phyloP scores from a whole-genome alignment of 1,284 basidiomycete species.

The Melampsora abietis-canadensis region DNA sequence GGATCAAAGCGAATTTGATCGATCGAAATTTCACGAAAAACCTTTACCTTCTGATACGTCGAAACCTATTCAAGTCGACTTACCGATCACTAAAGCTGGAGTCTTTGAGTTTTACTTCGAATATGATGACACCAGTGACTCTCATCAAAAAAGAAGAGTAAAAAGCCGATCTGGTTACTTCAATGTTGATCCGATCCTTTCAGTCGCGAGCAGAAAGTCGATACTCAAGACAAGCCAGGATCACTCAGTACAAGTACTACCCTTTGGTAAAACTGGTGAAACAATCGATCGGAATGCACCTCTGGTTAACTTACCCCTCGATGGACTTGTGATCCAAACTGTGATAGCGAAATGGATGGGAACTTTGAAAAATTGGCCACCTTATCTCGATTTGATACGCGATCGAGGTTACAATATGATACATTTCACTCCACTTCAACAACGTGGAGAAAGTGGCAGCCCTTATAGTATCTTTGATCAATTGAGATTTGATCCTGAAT shows the following conservation, averaged over 20 bases:
- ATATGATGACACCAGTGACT: conserved; percentile 63
- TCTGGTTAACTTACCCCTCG: conserved; percentile 68
- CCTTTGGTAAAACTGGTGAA: conserved; percentile 51
- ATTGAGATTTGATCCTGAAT: conserved; percentile 69
- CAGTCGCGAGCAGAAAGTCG: conserved; percentile 65
- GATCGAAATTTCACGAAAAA: conserved; percentile 71
- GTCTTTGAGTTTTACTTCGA: conserved; percentile 91
- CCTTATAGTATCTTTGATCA: conserved; percentile 90
- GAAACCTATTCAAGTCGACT: conserved; percentile 83
- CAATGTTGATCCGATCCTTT: conserved; percentile 86
- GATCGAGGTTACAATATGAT: conserved; percentile 82
- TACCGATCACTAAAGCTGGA: conserved; percentile 89
- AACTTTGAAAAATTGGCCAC: conserved; percentile 68
- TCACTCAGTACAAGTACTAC: conserved; percentile 58
- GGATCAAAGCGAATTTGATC: conserved; percentile 77
- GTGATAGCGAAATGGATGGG: conserved; percentile 98
- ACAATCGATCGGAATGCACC: conserved; percentile 59
- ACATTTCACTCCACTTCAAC: conserved; percentile 88
- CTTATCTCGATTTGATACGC: conserved; percentile 73
- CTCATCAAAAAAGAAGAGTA: conserved; percentile 59
- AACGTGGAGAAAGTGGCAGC: conserved; percentile 77
- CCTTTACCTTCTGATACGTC: conserved; percentile 75
- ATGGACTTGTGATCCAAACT: conserved; percentile 79
- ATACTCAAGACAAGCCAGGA: conserved; percentile 59
- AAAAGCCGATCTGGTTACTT: conserved; percentile 81